Conservation (phyloP, 169 alveolate genomes). For the Eimeria maxima region DNA sequence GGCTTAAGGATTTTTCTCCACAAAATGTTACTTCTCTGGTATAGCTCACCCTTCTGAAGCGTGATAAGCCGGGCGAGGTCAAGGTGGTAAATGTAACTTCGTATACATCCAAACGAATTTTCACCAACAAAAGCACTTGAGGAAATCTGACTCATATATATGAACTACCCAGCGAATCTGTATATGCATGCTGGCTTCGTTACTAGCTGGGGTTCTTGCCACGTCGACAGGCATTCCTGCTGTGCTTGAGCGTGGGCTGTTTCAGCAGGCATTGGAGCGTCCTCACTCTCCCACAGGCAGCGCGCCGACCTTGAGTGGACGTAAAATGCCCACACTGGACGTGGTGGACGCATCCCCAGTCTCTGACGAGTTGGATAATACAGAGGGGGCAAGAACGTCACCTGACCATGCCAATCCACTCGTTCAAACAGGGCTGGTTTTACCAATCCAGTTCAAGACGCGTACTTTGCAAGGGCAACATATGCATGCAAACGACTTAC, state of each 20-base stretch:
- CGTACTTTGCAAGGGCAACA: neutral
- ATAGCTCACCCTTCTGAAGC: neutral
- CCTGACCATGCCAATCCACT: neutral
- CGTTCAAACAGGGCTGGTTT: neutral
- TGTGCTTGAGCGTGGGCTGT: slow-evolving; percentile 3
- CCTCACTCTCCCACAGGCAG: neutral
- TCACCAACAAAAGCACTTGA: neutral
- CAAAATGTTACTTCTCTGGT: slow-evolving; percentile 12
- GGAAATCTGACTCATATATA: neutral
- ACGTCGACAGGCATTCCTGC: neutral
- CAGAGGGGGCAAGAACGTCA: neutral
- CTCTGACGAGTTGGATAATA: neutral
- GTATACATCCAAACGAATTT: neutral
- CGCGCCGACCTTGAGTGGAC: neutral
- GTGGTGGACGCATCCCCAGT: neutral
- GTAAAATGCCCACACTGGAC: neutral
- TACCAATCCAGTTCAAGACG: neutral
- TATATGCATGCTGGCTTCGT: neutral
- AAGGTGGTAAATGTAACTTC: neutral
- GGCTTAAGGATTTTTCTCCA: neutral
- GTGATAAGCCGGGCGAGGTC: neutral
- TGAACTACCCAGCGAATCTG: neutral
- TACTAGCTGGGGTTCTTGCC: neutral
- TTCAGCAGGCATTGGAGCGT: slow-evolving; percentile 6
- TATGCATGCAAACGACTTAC: slow-evolving; percentile 3